A percentile compares a stretch with the other conserved stretches of the same genome.
phyloP scores from a whole-genome alignment of 768 basidiomycete genomes.

The Boletus vinaceobasis region DNA sequence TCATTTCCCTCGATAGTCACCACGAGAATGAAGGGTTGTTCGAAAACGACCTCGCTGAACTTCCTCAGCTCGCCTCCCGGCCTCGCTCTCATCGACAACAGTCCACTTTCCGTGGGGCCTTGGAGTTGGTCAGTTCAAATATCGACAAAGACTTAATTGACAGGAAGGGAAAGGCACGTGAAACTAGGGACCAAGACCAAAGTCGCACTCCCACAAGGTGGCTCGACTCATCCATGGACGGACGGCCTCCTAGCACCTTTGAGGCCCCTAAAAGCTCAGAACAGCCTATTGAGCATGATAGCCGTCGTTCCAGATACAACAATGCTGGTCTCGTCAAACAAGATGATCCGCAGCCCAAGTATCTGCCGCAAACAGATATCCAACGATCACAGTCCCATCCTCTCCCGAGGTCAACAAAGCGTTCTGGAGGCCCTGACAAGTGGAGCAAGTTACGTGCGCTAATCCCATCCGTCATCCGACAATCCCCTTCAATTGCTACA shows the following conservation, averaged over 20 bases:
- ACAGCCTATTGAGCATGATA: constrained; percentile 25
- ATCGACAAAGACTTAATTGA: constrained; percentile 41
- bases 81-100: constrained; percentile 22
- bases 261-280: constrained; percentile 23
- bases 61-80: constrained; percentile 31
- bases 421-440: constrained; percentile 33
- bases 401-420: constrained; percentile 19
- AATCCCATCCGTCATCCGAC: constrained; percentile 50
- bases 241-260: constrained; percentile 35
- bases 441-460: constrained; percentile 69
- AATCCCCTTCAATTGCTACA: constrained; percentile 34
- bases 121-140: constrained; percentile 41
- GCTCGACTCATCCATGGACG: constrained; percentile 53
- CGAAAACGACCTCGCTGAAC: constrained; percentile 34
- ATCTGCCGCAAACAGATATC: constrained; percentile 4
- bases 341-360: constrained; percentile 2
- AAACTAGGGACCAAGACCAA: constrained; percentile 46
- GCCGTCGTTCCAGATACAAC: constrained; percentile 12
- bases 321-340: constrained; percentile 1
- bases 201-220: constrained; percentile 54
- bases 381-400: constrained; percentile 29
- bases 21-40: constrained; percentile 27
- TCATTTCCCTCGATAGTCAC: constrained; percentile 24
- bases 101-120: constrained; percentile 58
- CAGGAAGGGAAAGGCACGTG: constrained; percentile 53